Evolutionary conservation across 345 rosid genomes (phyloP), one percentile per base, ranked within the genome.

Genomic region (Gossypium bickii): DNA sequence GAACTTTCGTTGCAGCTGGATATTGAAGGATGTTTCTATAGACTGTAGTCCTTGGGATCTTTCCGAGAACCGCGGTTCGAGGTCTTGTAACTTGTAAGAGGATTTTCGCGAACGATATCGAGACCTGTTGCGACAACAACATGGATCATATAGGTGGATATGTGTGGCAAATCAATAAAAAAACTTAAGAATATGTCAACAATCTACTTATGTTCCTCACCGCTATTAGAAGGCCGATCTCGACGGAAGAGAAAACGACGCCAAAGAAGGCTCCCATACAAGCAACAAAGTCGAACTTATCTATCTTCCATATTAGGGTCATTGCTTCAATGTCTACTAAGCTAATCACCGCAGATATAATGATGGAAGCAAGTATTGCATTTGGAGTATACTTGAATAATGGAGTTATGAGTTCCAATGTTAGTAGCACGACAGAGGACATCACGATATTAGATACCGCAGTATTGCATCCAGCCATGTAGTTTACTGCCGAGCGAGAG

Each of bases 21-120:
- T 91, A 93, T 72, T 93, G 94, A 47, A 71, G 80, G 22, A 87
- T 78, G 82, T 93, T 93, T 62, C 98, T 80, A 71, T 88, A 91
- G 41, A 89, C 90, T 15, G 78, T 77, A 3, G 97, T 89, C 77
- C 92, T 76, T 0, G 93, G 97, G 25, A 93, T 57, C 81, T 89
- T 91, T n/a, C 98, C 98, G 4, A 93, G 91, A 79, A 91, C 78
- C 11, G 93, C 92, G 0, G 95, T 93, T 41, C 91, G 76, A 8
- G 92, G 95, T 80, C 98, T 82, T 0, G 98, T 93, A 34, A 93
- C 92, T 89, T 93, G 97, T 74, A 93, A 61, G 2, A 93, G 93
- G 74, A 93, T 89, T 83, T 90, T 93, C 7, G 93, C 93, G 55
- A 91, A 87, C 3, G 97, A 91, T 78, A 91, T 91, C 4, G 87